Conservation (phyloP, 148 eudicot species). For the Pouteria glomerata region DNA sequence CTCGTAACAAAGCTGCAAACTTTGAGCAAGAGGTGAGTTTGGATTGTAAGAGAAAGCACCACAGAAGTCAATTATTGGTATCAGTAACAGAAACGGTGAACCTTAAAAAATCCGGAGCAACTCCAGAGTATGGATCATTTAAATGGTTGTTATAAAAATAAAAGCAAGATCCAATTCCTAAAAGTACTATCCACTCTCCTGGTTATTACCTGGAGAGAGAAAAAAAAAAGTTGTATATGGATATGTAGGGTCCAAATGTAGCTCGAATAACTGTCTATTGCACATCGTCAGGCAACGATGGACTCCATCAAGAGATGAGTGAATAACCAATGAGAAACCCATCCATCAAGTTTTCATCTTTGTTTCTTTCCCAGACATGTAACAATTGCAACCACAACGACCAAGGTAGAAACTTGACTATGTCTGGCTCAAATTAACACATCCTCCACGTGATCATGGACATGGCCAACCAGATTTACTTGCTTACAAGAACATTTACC, state of each 20-base stretch:
- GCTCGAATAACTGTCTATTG: slow-evolving; percentile 17
- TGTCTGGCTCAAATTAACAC: too few relatives aligned
- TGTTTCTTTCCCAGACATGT: slow-evolving; percentile 29
- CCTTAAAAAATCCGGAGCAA: too few relatives aligned
- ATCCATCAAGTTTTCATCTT: slow-evolving; percentile 10
- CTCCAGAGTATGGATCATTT: too few relatives aligned
- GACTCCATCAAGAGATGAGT: slow-evolving; percentile 19
- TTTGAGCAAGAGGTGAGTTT: neutral
- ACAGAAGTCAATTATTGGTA: neutral
- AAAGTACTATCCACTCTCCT: neutral
- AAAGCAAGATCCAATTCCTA: neutral
- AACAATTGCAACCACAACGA: slow-evolving; percentile 24
- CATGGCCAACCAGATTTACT: too few relatives aligned
- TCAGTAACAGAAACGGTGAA: neutral
- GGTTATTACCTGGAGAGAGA: too few relatives aligned
- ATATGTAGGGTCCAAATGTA: slow-evolving; percentile 30
- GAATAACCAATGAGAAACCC: slow-evolving; percentile 23
- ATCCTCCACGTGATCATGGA: too few relatives aligned
- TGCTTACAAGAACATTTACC: too few relatives aligned
- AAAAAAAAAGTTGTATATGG: neutral
- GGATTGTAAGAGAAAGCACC: too few relatives aligned
- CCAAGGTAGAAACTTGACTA: slow-evolving; percentile 26
- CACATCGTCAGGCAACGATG: slow-evolving; percentile 26
- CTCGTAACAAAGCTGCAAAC: too few relatives aligned
- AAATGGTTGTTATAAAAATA: neutral